These are phyloP conservation scores for Tolypocladium ovalisporum DNA, from an alignment of 2,329 filamentous ascomycete species.

Conservation along the genomic window DNA sequence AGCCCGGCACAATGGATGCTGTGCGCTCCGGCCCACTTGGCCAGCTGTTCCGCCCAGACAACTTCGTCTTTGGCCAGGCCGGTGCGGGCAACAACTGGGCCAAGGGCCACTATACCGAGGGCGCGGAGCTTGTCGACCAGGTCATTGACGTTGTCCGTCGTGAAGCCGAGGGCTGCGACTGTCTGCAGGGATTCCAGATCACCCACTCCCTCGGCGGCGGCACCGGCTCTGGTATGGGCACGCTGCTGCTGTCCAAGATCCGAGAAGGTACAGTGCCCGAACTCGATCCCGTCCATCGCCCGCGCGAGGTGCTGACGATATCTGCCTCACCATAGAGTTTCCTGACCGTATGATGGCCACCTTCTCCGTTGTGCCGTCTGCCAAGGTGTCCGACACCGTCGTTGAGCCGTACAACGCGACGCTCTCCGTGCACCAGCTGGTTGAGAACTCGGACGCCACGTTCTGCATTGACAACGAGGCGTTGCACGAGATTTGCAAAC, in stretches of 20 bases:
- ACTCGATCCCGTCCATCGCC: not conserved
- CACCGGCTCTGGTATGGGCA: conserved; percentile 99
- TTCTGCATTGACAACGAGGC: conserved; percentile 99
- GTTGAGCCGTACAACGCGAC: conserved; percentile 99
- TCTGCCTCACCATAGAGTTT: conserved; percentile 53
- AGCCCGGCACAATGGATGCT: conserved; percentile 99
- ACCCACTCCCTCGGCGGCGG: conserved; percentile 99
- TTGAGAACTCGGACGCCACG: conserved; percentile 99
- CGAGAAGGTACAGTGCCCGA: conserved; percentile 47
- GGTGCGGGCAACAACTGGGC: conserved; percentile 99
- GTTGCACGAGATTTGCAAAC: conserved; percentile 99
- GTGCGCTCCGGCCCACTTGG: conserved; percentile 97
- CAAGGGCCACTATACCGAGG: conserved; percentile 99
- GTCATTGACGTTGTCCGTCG: conserved; percentile 97
- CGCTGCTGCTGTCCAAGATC: conserved; percentile 98
- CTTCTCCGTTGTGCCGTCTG: conserved; percentile 96
- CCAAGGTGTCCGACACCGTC: conserved; percentile 99
- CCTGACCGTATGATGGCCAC: conserved; percentile 99
- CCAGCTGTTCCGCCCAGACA: conserved; percentile 98
- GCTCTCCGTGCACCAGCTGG: conserved; percentile 95
- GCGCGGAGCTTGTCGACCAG: conserved; percentile 96
- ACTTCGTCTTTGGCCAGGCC: conserved; percentile 99
- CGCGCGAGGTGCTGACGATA: not conserved
- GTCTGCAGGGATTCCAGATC: conserved; percentile 99
- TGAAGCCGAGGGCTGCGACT: conserved; percentile 98